A percentile compares a stretch with the other conserved stretches of the same genome.
Conservation (phyloP, 768 basidiomycete species). For the Leccinellum rugosiceps region DNA sequence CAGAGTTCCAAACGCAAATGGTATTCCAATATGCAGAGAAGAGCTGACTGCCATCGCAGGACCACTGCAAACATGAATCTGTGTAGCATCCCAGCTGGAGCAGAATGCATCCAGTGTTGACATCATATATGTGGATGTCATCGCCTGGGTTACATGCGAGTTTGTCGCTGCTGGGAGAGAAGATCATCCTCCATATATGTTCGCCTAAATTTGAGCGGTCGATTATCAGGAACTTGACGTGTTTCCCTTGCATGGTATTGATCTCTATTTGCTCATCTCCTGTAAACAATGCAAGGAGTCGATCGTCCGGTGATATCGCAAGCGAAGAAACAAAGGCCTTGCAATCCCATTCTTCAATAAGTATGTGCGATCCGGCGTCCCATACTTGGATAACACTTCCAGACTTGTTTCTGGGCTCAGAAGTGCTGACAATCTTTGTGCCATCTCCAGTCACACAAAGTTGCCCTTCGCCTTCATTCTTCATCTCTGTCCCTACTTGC, state of each 20-base stretch:
- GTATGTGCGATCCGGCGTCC: not conserved
- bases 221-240: not conserved
- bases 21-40: not conserved
- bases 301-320: not conserved
- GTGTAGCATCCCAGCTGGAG: not conserved
- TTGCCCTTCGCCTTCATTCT: not conserved
- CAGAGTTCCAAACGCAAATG: not conserved
- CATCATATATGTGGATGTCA: not conserved
- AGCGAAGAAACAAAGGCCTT: not conserved
- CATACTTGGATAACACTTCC: not conserved
- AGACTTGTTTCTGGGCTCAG: too few species aligned
- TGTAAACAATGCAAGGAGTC: not conserved
- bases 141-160: not conserved
- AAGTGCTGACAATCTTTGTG: not conserved
- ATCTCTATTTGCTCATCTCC: not conserved
- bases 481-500: not conserved
- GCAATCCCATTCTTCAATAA: not conserved
- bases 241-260: not conserved
- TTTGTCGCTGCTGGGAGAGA: not conserved
- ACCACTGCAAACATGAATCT: not conserved
- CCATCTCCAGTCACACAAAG: not conserved
- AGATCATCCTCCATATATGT: not conserved
- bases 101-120: rapidly evolving
- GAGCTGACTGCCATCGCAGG: not conserved
- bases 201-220: too few species aligned